A percentile compares a stretch with the other conserved stretches of the same genome.
These are phyloP conservation scores for Cicer bijugum DNA, from an alignment of 306 rosid species.

Conservation along the genomic window DNA sequence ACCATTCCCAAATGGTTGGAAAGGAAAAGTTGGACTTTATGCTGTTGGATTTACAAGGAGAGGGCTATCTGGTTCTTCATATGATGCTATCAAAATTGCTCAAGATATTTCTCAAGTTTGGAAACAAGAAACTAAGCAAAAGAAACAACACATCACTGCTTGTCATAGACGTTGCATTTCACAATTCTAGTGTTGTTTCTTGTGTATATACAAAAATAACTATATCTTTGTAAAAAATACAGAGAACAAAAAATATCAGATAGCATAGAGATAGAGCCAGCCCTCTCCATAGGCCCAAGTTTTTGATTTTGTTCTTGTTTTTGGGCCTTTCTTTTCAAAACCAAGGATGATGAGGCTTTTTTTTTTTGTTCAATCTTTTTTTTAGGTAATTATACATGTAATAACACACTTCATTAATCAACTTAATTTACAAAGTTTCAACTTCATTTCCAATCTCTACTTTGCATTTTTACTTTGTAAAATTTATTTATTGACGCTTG, in stretches of 20 bases:
- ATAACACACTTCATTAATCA: constrained; percentile 47
- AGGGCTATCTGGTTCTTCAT: constrained; percentile 87
- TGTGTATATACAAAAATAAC: constrained; percentile 37
- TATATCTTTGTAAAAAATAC: constrained; percentile 46
- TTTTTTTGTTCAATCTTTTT: background rate
- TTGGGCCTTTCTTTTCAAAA: constrained; percentile 61
- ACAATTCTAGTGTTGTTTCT: constrained; percentile 54
- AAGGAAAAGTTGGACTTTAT: constrained; percentile 81
- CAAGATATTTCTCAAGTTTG: constrained; percentile 77
- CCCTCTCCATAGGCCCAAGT: constrained; percentile 84
- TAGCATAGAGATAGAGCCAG: constrained; percentile 49
- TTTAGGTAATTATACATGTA: constrained; percentile 47
- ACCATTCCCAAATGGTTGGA: constrained; percentile 85
- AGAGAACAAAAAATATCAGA: constrained; percentile 19
- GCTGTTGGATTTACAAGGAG: constrained; percentile 95
- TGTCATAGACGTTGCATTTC: constrained; percentile 86
- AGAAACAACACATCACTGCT: constrained; percentile 59
- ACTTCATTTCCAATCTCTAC: constrained; percentile 26
- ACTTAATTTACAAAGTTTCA: constrained; percentile 39
- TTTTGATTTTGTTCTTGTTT: constrained; percentile 39
- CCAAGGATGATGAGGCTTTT: constrained; percentile 77
- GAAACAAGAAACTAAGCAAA: constrained; percentile 72
- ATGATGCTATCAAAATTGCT: constrained; percentile 77
- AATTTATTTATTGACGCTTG: background rate
- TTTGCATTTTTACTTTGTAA: background rate